phyloP scores from a whole-genome alignment of 371 early-diverging fungal genomes.

The Furculomyces boomerangus region DNA sequence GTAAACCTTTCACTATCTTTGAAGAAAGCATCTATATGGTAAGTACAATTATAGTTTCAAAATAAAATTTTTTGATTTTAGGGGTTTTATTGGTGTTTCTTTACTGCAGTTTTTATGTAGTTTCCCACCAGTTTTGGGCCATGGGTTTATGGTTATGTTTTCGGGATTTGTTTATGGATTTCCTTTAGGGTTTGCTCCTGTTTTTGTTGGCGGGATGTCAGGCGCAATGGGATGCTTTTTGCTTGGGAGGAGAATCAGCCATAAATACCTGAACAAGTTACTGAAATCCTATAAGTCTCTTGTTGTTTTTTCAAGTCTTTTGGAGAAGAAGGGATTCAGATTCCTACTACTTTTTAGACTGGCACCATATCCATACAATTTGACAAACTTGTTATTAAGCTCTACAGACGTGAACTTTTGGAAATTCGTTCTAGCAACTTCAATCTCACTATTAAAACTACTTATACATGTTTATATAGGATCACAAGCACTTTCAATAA shows the following conservation, averaged over 20 bases:
- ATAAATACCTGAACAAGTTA: constrained; percentile 25
- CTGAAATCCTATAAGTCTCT: constrained; percentile 34
- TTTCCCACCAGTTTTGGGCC: constrained; percentile 8
- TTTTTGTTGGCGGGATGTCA: constrained; percentile 16
- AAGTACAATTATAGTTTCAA: background rate
- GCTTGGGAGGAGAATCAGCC: constrained; percentile 32
- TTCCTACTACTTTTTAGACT: constrained; percentile 43
- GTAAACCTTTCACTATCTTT: background rate
- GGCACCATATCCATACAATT: constrained; percentile 58
- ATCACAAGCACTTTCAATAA: constrained; percentile 19
- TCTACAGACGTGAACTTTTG: constrained; percentile 37
- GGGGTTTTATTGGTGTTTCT: background rate
- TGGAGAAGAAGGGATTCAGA: constrained; percentile 42
- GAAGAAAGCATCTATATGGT: background rate
- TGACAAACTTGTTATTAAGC: constrained; percentile 48
- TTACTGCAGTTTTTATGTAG: background rate
- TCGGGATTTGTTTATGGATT: constrained; percentile 22
- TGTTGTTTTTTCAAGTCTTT: constrained; percentile 34
- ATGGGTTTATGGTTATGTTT: constrained; percentile 1
- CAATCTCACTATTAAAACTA: constrained; percentile 40
- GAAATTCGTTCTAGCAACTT: constrained; percentile 37
- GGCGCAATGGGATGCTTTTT: constrained; percentile 42
- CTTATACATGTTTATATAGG: constrained; percentile 57
- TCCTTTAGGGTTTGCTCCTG: constrained; percentile 19
- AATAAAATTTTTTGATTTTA: background rate